Evolutionary conservation across 345 rosid species (phyloP).

Genomic region (Arabidopsis arenosa): DNA sequence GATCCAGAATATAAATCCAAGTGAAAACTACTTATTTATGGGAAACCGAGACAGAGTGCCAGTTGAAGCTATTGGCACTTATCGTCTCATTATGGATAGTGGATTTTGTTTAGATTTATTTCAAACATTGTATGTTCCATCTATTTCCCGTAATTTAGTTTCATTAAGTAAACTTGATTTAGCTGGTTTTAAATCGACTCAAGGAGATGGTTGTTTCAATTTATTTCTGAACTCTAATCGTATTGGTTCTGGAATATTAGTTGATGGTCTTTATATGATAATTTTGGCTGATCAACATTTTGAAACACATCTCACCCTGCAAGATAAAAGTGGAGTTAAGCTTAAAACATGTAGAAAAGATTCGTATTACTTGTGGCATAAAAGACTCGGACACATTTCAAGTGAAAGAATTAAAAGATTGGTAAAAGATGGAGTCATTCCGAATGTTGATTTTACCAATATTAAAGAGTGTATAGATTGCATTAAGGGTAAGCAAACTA

Average conservation of each 20-base stretch:
- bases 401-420: constrained; percentile 1
- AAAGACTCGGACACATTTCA: constrained; percentile 1
- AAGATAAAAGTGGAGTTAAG: not conserved
- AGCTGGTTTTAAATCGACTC: not conserved
- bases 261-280: constrained; percentile 1
- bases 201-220: not conserved
- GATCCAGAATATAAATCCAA: not conserved
- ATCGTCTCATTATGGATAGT: constrained; percentile 13
- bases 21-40: not conserved
- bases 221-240: no score
- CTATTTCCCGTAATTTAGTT: constrained; percentile 19
- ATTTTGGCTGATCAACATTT: not conserved
- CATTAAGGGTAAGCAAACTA: constrained; percentile 27
- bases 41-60: no score
- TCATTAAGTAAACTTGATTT: constrained; percentile 7
- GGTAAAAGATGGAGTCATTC: constrained; percentile 5
- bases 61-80: constrained; percentile 13
- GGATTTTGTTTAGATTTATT: constrained; percentile 20
- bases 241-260: not conserved
- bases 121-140: constrained; percentile 2
- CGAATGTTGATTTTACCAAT: constrained; percentile 5
- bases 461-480: not conserved
- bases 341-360: not conserved
- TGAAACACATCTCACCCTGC: constrained; percentile 2
- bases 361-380: constrained; percentile 1